Evolutionary conservation across 305 asterid species (phyloP), one percentile per base, ranked within the genome.

Genomic region (Fraxinus sp.): DNA sequence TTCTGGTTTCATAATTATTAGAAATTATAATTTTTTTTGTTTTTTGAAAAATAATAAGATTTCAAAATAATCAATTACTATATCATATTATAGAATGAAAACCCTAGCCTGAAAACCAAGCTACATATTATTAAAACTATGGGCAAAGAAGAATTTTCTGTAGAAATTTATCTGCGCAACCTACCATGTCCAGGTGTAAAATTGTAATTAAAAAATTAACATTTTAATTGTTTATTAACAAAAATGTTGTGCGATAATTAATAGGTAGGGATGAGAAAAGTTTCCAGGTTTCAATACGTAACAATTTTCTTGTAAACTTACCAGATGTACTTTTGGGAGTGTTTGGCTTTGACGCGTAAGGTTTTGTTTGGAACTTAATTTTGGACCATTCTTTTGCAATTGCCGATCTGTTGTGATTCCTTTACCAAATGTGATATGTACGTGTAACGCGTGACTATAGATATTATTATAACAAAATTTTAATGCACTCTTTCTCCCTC

Each of bases 81-180:
- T 4, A 22, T 66, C 6, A 24, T 22, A 20, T 64, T 68, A 28
- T 28, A 68, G 39, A 3, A 28, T 68, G 74, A 68, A 68, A 68
- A 68, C 74, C 74, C 74, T 68, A 68, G 74, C 74, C 20, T 68
- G 36, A 68, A 59, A 68, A 68, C 20, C 39, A 68, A 68, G 74
- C 39, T 20, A 30, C 39, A 68, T 28, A 68, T 68, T 30, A 30
- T 10, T 30, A 68, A 68, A 68, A 68, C 39, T 68, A 13, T 68
- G 26, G 36, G 37, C 39, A 68, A 22, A 36, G 39, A 28, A 11
- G 36, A 68, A 26, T 68, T 68, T 68, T 68, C 37, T 26, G 37
- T 5, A 30, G 74, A 68, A 68, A 68, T 68, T 28, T 28, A 28
- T 28, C 39, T 68, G 33, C 10, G 39, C 9, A 68, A 28, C 74